Evolutionary conservation across 768 basidiomycete species (phyloP).

Genomic region (Hygrophorus pudorinus): DNA sequence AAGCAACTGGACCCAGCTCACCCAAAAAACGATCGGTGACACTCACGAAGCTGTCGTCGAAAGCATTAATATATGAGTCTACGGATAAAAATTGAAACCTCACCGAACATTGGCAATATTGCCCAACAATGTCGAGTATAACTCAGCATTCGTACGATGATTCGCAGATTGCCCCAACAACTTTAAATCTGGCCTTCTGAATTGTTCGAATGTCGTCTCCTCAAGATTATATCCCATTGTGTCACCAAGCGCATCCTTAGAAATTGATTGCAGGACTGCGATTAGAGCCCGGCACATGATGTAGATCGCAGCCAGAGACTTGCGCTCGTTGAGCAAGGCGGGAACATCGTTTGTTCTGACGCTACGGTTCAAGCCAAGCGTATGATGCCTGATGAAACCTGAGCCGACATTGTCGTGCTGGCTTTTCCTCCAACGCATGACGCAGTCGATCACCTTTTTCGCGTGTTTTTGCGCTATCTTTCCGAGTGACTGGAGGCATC

Average conservation of each 20-base stretch:
- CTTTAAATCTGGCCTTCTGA: conserved; percentile 61
- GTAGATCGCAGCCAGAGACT: conserved; percentile 77
- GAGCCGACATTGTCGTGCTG: conserved; percentile 54
- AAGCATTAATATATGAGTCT: background rate
- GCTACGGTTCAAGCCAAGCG: conserved; percentile 22
- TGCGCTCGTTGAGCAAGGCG: conserved; percentile 53
- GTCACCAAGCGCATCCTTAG: conserved; percentile 73
- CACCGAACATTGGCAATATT: conserved; percentile 75
- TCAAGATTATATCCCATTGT: conserved; percentile 73
- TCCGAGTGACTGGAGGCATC: conserved; percentile 74
- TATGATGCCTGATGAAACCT: conserved; percentile 44
- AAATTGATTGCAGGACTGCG: conserved; percentile 58
- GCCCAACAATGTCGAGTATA: conserved; percentile 79
- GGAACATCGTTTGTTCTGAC: conserved; percentile 38
- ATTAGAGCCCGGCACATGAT: conserved; percentile 85
- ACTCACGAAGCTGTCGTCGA: conserved; percentile 58
- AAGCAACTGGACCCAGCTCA: conserved; percentile 65
- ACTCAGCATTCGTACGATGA: conserved; percentile 68
- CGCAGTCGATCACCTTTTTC: conserved; percentile 75
- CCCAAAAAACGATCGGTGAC: conserved; percentile 87
- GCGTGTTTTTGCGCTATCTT: conserved; percentile 80
- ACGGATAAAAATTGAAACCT: conserved; percentile 13
- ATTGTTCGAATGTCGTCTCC: conserved; percentile 81
- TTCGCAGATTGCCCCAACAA: conserved; percentile 60
- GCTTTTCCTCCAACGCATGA: conserved; percentile 78